Percentiles rank a stretch among this genome's conserved stretches.
Conservation (phyloP, 805 yeast species). For the Nakazawaea pomicola region DNA sequence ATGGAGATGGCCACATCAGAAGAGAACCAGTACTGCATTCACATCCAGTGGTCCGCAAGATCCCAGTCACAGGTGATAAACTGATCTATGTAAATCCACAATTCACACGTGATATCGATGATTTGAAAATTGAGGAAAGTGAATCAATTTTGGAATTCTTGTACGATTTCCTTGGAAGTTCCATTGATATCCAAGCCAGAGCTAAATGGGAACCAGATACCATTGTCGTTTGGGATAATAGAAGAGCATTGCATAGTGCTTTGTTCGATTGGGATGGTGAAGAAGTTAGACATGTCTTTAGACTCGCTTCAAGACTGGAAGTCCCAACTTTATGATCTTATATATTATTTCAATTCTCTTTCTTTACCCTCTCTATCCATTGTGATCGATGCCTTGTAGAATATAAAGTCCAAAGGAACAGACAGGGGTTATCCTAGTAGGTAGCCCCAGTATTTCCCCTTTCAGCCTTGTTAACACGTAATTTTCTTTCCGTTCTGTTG, state of each 20-base stretch:
- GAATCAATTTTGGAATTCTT: slow-evolving; percentile 49
- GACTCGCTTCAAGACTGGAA: slow-evolving; percentile 35
- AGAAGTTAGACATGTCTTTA: slow-evolving; percentile 29
- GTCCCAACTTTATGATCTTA: slow-evolving; percentile 30
- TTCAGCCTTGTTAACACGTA: no score
- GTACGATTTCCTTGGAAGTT: slow-evolving; percentile 4
- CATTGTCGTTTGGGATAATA: slow-evolving; percentile 52
- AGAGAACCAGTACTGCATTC: slow-evolving; percentile 39
- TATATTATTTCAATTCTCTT: background rate
- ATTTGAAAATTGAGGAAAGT: slow-evolving; percentile 60
- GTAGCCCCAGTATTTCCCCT: background rate
- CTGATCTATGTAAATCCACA: slow-evolving; percentile 40
- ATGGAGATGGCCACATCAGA: slow-evolving; percentile 38
- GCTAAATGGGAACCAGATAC: slow-evolving; percentile 47
- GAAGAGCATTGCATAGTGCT: slow-evolving; percentile 46
- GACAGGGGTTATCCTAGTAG: background rate
- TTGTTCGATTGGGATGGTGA: slow-evolving; percentile 42
- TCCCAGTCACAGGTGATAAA: slow-evolving; percentile 46
- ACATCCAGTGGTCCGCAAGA: slow-evolving; percentile 46
- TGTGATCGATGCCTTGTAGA: no score
- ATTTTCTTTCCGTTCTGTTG: no score
- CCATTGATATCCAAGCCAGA: slow-evolving; percentile 41
- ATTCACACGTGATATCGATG: slow-evolving; percentile 56
- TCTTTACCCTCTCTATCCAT: no score
- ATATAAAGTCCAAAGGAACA: no score